Base-by-base conservation (phyloP, 306 rosid genomes). In the Acacia confusa region DNA sequence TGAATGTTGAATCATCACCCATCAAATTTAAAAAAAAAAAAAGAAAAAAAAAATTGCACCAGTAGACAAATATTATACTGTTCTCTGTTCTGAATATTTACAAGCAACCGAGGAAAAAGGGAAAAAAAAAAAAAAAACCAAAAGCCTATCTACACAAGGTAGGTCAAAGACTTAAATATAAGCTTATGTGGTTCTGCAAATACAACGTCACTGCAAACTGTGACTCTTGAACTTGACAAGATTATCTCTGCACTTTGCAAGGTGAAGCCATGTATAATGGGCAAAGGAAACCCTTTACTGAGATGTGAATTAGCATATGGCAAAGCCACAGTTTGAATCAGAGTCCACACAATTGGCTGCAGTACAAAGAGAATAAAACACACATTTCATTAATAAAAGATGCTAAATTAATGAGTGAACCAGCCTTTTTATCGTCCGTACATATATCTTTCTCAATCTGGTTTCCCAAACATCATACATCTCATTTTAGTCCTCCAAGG, bases 331-430 rank as follows among this genome's bases (percentile, higher is more conserved):
- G 99, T 93, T 72, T 92, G 89, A 52, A 93, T 78, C 43, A 93
- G 48, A 20, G 92, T 92, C 93, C 92, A 87, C 68, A 88, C 83
- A 36, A 87, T 85, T 27, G 99, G 98, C 98, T 93, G 94, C 92
- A 79, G 55, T 32, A 11, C 28, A 72, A 72, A 78, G 67, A 80
- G 16, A n/a, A 80, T 3, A 58, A 45, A 44, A 79, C 50, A 80
- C 57, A 50, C 50, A 57, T 55, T 69, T 34, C 3, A 74, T 88
- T 70, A 64, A 64, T 52, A 17, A 69, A 38, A 43, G 43, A 55
- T 10, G 4, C 9, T 10, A 69, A n/a, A 14, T 44, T 44, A 13
- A 43, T 27, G 68, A 24, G 57, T 40, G 73, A 69, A 69, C 40
- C 25, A 13, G 20, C 73, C n/a, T 40, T 40, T 69, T 12, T 17